phyloP scores from a whole-genome alignment of 164 flowering plant species.

The Piper longum region DNA sequence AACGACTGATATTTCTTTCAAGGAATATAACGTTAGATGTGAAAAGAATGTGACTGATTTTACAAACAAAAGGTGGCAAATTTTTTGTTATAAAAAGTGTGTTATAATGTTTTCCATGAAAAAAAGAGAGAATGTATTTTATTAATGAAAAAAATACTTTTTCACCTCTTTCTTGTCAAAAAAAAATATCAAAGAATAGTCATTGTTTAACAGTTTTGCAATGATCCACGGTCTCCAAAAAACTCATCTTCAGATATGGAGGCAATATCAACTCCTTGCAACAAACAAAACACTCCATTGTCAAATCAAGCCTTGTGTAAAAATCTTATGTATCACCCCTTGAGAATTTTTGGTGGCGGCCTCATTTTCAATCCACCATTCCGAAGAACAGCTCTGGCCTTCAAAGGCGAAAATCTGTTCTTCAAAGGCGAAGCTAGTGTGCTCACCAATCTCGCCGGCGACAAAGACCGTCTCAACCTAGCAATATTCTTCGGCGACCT shows the following conservation, averaged over 20 bases:
- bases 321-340: conserved; percentile 11
- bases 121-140: too few relatives aligned
- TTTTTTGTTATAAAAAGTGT: too few relatives aligned
- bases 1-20: too few relatives aligned
- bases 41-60: too few relatives aligned
- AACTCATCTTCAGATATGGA: conserved; percentile 4
- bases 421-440: conserved; percentile 60
- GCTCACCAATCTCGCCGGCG: conserved; percentile 53
- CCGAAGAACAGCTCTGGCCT: conserved; percentile 5
- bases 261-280: conserved; percentile 2
- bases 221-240: not conserved
- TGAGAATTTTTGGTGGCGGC: conserved; percentile 26
- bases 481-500: conserved; percentile 2
- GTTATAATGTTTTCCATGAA: too few relatives aligned
- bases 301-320: too few relatives aligned
- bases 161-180: too few relatives aligned
- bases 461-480: conserved; percentile 48
- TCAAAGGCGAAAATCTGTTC: conserved; percentile 27
- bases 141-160: too few relatives aligned
- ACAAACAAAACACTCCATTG: not conserved
- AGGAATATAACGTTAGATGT: too few relatives aligned
- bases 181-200: too few relatives aligned
- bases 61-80: too few relatives aligned
- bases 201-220: too few relatives aligned
- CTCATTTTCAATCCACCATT: conserved; percentile 35